phyloP scores from a whole-genome alignment of 192 early-diverging fungal species.

The Umbelopsis sp. region DNA sequence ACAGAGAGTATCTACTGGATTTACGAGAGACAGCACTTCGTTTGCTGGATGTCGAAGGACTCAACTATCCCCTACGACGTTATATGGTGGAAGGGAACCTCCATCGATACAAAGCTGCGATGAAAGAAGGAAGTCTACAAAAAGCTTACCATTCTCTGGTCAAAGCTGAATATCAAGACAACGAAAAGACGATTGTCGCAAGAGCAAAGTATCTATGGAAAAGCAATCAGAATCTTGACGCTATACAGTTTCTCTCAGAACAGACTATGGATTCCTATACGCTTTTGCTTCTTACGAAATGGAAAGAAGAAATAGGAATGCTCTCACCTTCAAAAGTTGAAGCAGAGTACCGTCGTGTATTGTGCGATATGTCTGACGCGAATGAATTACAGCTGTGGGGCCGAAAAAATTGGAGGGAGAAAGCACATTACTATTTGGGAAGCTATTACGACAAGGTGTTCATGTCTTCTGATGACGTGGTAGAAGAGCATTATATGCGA shows the following conservation, averaged over 20 bases:
- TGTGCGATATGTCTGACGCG: not conserved
- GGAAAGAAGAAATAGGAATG: not conserved
- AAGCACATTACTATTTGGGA: conserved; percentile 62
- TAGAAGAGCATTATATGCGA: conserved; percentile 14
- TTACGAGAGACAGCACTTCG: not conserved
- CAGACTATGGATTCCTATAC: not conserved
- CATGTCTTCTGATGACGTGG: conserved; percentile 24
- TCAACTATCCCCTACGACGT: not conserved
- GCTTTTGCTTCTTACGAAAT: not conserved
- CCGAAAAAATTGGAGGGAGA: conserved; percentile 58
- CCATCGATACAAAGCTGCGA: not conserved
- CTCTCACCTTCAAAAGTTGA: not conserved
- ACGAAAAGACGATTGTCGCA: not conserved
- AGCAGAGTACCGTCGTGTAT: not conserved
- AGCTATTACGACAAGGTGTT: conserved; percentile 64
- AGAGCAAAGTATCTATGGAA: conserved; percentile 1
- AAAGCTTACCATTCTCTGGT: not conserved
- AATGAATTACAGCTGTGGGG: not conserved
- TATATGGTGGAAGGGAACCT: not conserved
- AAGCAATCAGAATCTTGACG: not conserved
- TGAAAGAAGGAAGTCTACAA: not conserved
- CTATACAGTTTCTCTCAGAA: not conserved
- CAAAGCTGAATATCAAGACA: not conserved
- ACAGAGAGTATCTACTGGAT: not conserved
- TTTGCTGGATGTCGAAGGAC: not conserved